Conservation (phyloP, 345 rosid genomes). For the Geranium rotundifolium region DNA sequence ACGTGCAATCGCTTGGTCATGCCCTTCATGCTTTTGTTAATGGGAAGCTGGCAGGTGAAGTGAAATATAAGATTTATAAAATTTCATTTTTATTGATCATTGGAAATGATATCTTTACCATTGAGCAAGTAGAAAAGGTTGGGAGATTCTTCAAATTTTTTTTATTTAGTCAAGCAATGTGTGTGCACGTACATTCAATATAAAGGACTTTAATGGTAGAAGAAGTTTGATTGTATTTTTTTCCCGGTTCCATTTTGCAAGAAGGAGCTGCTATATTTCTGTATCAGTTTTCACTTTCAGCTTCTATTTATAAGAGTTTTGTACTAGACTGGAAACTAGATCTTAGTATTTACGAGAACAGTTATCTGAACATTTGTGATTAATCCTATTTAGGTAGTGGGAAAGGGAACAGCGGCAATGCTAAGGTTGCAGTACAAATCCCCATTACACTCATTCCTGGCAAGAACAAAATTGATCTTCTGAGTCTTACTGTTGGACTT, state of each 20-base stretch:
- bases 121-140: background rate
- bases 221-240: background rate
- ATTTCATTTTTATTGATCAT: background rate
- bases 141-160: background rate
- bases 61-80: background rate
- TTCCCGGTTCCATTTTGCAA: background rate
- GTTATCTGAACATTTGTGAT: background rate
- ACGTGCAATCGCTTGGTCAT: constrained; percentile 78
- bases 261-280: background rate
- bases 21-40: constrained; percentile 70
- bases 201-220: too few relatives aligned
- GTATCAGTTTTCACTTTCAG: background rate
- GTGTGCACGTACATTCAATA: too few relatives aligned
- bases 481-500: constrained; percentile 94
- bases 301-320: background rate
- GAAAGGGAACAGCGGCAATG: constrained; percentile 34
- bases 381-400: constrained; percentile 46
- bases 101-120: background rate
- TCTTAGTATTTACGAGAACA: background rate
- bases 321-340: background rate
- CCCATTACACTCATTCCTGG: constrained; percentile 53
- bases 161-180: background rate
- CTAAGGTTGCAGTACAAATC: constrained; percentile 50
- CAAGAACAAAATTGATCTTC: constrained; percentile 68
- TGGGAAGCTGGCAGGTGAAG: constrained; percentile 63